phyloP scores from a whole-genome alignment of 2,329 filamentous ascomycete species.

The Apiospora aurea region DNA sequence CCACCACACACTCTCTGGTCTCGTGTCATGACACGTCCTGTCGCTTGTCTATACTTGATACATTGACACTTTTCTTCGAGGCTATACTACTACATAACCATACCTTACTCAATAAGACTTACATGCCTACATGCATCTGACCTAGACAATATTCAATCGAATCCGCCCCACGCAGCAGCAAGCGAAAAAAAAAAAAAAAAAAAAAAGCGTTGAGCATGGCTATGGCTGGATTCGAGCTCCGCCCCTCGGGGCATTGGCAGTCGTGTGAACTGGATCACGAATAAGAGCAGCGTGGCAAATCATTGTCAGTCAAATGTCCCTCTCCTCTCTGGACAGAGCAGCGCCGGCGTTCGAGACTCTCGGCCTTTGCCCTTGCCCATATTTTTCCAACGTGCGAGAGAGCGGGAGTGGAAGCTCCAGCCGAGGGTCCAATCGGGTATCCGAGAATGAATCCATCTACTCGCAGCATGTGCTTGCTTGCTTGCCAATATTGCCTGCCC shows the following conservation, averaged over 20 bases:
- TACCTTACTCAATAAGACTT: neutral
- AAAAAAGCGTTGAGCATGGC: constrained; percentile 9
- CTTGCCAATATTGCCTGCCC: neutral
- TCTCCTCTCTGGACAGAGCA: neutral
- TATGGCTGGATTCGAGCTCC: constrained; percentile 7
- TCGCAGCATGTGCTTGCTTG: neutral
- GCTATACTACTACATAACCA: neutral
- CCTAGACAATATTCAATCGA: constrained; percentile 4
- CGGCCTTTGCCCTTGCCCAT: constrained; percentile 11
- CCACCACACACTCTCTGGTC: neutral
- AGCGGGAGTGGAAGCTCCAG: constrained; percentile 17
- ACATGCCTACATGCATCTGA: neutral
- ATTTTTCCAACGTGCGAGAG: neutral
- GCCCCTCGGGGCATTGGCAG: neutral
- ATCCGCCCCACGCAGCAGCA: neutral
- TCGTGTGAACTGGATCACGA: neutral
- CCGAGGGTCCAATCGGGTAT: constrained; percentile 19
- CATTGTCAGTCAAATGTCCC: neutral
- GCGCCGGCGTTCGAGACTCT: constrained; percentile 20
- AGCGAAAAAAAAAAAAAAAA: neutral
- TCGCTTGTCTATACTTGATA: neutral
- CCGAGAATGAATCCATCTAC: neutral
- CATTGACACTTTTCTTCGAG: neutral
- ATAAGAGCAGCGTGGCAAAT: constrained; percentile 18
- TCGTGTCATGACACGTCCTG: neutral